A percentile compares a stretch with the other conserved stretches of the same genome.
Evolutionary conservation across 1,139 yeast genomes (phyloP).

Genomic region (Lodderomyces pseudojiufengensis): DNA sequence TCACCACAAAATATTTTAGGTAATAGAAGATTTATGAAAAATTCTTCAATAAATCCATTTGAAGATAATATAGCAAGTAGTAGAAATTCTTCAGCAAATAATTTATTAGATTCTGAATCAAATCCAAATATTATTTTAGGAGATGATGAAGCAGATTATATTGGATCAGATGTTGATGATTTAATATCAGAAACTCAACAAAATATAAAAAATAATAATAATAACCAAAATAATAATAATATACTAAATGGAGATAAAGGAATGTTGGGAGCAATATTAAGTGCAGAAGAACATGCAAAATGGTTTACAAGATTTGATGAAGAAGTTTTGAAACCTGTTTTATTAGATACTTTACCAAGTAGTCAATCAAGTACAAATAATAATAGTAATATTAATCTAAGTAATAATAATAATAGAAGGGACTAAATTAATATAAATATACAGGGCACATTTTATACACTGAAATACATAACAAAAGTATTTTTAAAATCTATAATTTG

Average conservation of each 20-base stretch:
- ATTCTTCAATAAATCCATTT: conserved; percentile 8
- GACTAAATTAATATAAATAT: conserved; percentile 1
- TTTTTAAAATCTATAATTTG: too few relatives aligned
- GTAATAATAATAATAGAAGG: conserved; percentile 8
- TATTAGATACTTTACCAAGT: conserved; percentile 55
- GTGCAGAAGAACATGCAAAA: conserved; percentile 74
- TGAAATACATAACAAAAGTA: too few relatives aligned
- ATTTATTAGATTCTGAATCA: conserved; percentile 8
- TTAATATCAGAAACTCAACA: conserved; percentile 16
- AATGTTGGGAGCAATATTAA: conserved; percentile 40
- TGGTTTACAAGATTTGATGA: conserved; percentile 96
- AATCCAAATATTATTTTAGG: conserved; percentile 16
- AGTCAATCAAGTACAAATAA: conserved; percentile 5
- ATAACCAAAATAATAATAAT: not conserved
- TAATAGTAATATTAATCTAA: conserved; percentile 3
- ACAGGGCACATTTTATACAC: conserved; percentile 1
- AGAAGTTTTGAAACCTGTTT: conserved; percentile 91
- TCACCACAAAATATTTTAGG: conserved; percentile 21
- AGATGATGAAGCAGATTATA: conserved; percentile 28
- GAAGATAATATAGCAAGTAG: conserved; percentile 9
- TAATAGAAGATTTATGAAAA: conserved; percentile 28
- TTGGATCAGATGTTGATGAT: conserved; percentile 41
- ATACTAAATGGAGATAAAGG: conserved; percentile 23
- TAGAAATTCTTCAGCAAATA: conserved; percentile 7
- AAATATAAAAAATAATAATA: conserved; percentile 3